Percentiles rank a stretch among this genome's conserved stretches.
Conservation (phyloP, 345 rosid genomes). For the Hibiscus tridactylites region DNA sequence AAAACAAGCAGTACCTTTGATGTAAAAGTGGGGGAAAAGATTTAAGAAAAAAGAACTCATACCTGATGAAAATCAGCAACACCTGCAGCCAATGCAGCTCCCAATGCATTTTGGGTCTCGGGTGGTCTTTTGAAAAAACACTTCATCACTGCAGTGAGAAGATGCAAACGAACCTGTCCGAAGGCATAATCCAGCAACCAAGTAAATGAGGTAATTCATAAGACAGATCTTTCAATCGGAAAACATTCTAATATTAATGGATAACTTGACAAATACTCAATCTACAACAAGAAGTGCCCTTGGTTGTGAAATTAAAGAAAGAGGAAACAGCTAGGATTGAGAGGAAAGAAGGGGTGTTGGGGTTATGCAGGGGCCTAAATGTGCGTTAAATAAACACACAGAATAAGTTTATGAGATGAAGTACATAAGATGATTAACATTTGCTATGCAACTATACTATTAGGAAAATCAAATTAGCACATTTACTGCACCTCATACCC, state of each 20-base stretch:
- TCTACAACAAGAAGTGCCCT: slow-evolving; percentile 1
- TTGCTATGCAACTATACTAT: background rate
- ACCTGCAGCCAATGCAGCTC: slow-evolving; percentile 81
- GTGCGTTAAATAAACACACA: background rate
- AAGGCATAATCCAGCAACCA: slow-evolving; percentile 12
- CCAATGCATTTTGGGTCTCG: slow-evolving; percentile 87
- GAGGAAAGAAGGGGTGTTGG: background rate
- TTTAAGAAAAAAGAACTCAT: background rate
- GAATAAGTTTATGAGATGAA: background rate
- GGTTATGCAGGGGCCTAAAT: background rate
- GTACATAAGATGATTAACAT: background rate
- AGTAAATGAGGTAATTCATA: slow-evolving; percentile 9
- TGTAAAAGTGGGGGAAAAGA: background rate
- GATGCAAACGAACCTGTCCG: slow-evolving; percentile 90
- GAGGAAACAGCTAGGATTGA: background rate
- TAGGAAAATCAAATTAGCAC: background rate
- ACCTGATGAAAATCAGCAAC: slow-evolving; percentile 91
- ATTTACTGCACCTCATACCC: background rate
- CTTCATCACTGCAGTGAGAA: slow-evolving; percentile 89
- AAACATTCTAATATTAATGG: background rate
- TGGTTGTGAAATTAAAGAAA: background rate
- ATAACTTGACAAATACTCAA: background rate
- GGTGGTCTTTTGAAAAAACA: slow-evolving; percentile 96
- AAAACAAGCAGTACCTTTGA: slow-evolving; percentile 8
- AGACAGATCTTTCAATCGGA: background rate